Evolutionary conservation across 805 yeast genomes (phyloP).

Genomic region (Candida boleticola): DNA sequence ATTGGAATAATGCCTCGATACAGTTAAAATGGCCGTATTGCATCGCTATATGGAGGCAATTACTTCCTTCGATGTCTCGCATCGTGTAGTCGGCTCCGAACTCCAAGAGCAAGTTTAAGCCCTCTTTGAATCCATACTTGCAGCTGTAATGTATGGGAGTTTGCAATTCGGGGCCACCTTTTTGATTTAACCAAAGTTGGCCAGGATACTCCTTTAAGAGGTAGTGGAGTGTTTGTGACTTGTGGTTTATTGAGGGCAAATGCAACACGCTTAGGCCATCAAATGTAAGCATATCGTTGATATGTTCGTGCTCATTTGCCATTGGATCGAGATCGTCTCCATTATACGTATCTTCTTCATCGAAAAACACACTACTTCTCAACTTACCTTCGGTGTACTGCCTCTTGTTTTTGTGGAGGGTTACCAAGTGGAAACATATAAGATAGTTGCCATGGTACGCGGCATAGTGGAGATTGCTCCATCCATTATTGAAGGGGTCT

Average conservation of each 20-base stretch:
- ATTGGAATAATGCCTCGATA: slow-evolving; percentile 22
- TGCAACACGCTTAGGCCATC: slow-evolving; percentile 37
- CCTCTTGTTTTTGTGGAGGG: slow-evolving; percentile 21
- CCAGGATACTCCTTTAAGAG: slow-evolving; percentile 43
- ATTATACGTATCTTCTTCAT: neutral
- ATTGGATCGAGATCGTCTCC: slow-evolving; percentile 9
- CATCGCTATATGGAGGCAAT: slow-evolving; percentile 38
- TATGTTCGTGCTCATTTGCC: neutral
- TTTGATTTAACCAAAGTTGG: slow-evolving; percentile 32
- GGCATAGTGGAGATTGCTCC: slow-evolving; percentile 44
- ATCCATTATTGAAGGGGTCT: slow-evolving; percentile 33
- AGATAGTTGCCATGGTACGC: slow-evolving; percentile 40
- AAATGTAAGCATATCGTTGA: slow-evolving; percentile 35
- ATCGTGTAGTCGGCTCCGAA: slow-evolving; percentile 38
- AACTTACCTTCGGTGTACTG: neutral
- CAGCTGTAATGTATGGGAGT: slow-evolving; percentile 42
- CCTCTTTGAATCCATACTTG: slow-evolving; percentile 34
- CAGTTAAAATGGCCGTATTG: slow-evolving; percentile 35
- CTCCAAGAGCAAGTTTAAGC: slow-evolving; percentile 35
- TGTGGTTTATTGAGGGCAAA: slow-evolving; percentile 28
- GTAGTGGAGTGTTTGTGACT: slow-evolving; percentile 42
- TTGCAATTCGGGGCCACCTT: slow-evolving; percentile 29
- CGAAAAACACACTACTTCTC: neutral
- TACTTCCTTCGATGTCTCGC: slow-evolving; percentile 32
- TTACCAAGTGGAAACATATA: slow-evolving; percentile 39